These are phyloP conservation scores for Torulaspora globosa DNA, from an alignment of 1,139 yeast genomes.

Conservation along the genomic window DNA sequence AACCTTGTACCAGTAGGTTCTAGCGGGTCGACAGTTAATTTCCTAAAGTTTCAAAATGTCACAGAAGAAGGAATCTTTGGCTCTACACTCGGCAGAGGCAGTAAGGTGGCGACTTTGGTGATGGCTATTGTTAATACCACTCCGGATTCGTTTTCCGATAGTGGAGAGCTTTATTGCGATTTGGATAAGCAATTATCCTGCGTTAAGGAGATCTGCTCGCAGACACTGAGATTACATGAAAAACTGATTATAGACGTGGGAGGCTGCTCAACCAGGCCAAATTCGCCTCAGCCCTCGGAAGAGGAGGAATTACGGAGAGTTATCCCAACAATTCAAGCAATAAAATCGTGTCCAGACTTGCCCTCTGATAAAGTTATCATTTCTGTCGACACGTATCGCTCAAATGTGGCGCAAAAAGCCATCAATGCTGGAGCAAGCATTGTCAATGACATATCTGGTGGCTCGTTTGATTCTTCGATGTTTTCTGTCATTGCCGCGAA, in stretches of 20 bases:
- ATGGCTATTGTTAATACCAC: conserved; percentile 91
- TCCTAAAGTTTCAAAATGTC: conserved; percentile 26
- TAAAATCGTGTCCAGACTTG: conserved; percentile 46
- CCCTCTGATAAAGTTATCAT: conserved; percentile 45
- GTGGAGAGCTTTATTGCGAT: conserved; percentile 47
- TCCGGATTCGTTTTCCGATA: conserved; percentile 95
- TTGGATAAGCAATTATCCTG: conserved; percentile 41
- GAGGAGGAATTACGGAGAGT: conserved; percentile 63
- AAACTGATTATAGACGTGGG: conserved; percentile 76
- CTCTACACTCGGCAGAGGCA: conserved; percentile 22
- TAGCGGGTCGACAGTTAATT: conserved; percentile 9
- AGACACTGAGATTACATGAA: conserved; percentile 65
- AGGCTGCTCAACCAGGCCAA: conserved; percentile 90
- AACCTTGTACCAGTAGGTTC: conserved; percentile 28
- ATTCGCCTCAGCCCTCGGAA: conserved; percentile 55
- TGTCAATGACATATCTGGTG: conserved; percentile 88
- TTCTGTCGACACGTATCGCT: conserved; percentile 81
- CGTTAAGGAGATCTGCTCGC: conserved; percentile 45
- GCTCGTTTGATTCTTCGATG: conserved; percentile 55
- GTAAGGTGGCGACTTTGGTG: conserved; percentile 38
- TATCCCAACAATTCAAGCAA: conserved; percentile 61
- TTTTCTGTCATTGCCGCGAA: conserved; percentile 62
- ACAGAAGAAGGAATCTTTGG: conserved; percentile 14
- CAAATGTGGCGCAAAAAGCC: conserved; percentile 67
- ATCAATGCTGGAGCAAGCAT: conserved; percentile 81